Base-by-base conservation (phyloP, 1,284 basidiomycete species). In the Tilletia horrida region DNA sequence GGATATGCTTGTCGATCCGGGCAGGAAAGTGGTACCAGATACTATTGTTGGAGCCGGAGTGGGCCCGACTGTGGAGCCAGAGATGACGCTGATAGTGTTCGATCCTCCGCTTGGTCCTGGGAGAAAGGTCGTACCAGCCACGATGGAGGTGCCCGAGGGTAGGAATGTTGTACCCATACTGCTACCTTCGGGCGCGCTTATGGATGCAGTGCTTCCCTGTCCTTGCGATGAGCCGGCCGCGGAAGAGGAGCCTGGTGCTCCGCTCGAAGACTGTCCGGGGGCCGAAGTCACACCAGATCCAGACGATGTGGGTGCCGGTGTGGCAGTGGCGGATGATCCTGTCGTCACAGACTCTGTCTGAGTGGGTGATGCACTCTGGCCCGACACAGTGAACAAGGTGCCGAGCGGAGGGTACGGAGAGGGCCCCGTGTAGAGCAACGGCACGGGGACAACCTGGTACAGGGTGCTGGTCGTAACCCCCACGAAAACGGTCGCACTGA, bases 371-470 rank as follows among this genome's bases (percentile, higher is more conserved):
- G 27, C 50, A 18, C 29, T 18, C 27, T 7, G 11, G 18, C 55
- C 27, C 3, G 55, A 40, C 8, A 71, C 74, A 0, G 76, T 76
- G 43, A 67, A 78, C n/a, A 75, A 65, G 14, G 73, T 74, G 23
- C 76, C 76, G 2, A 78, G 65, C 43, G 67, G 66, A 4, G 73
- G 74, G 2, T 73, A 69, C 3, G 76, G 76, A 47, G 73, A 71
- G 0, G 76, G 76, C 13, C 76, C 76, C 6, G 71, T 74, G 61
- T 78, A 78, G n/a, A 73, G 64, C 23, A 75, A 47, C 11, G 76
- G 76, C 14, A 75, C 68, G 27, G 55, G 55, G 18, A 13, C 9
- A 18, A 29, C 55, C 18, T n/a, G 27, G 44, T 76, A 78, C 11
- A 63, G 66, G 1, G 73, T 63, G 55, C 62, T 67, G 0, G 75